Evolutionary conservation across 2,329 filamentous ascomycete genomes (phyloP), one percentile per base, ranked within the genome.

Genomic region (Penicillium sp.): DNA sequence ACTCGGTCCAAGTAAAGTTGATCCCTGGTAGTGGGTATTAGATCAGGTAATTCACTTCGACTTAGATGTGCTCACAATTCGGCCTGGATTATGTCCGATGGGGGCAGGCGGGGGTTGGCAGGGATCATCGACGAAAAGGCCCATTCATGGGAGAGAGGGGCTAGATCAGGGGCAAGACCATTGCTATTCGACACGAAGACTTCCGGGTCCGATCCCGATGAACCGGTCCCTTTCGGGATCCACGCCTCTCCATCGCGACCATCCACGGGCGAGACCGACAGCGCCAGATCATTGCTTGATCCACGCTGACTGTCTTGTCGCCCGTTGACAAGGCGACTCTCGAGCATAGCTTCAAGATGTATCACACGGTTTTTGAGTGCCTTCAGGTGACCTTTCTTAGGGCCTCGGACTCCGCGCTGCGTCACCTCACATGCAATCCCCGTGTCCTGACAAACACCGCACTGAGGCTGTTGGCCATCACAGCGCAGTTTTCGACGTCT

Each of bases 401-500:
- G 62, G 2, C 63, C 57, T 9, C 60, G 56, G 6, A 31, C 24
- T 16, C 28, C 33, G 23, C 43, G 60, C 15, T 52, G 45, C 18
- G 53, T 62, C 6, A 62, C 38, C 13, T 63, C 47, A 41, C 58
- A 62, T 12, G 31, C 9, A 3, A 57, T 46, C 0, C 48, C 56
- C 4, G 51, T 42, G 4, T 56, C 58, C 18, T 31, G 42, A 52
- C 59, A 66, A 2, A 59, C 45, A 16, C 60, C 44, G 51, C 81
- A 84, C 9, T 74, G 65, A 15, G 81, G 81, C 57, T 79, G 78
- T 54, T 75, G 74, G 62, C 83, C 78, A 59, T 82, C 79, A 66
- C 81, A 84, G 67, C 83, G 83, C 50, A 84, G 74, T 72, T 84
- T 81, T 43, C 78, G 70, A 54, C 76, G 73, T 51, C 79, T 76